A percentile compares a stretch with the other conserved stretches of the same genome.
phyloP scores from a whole-genome alignment of 1,284 basidiomycete genomes.

The Ganoderma multipileum region DNA sequence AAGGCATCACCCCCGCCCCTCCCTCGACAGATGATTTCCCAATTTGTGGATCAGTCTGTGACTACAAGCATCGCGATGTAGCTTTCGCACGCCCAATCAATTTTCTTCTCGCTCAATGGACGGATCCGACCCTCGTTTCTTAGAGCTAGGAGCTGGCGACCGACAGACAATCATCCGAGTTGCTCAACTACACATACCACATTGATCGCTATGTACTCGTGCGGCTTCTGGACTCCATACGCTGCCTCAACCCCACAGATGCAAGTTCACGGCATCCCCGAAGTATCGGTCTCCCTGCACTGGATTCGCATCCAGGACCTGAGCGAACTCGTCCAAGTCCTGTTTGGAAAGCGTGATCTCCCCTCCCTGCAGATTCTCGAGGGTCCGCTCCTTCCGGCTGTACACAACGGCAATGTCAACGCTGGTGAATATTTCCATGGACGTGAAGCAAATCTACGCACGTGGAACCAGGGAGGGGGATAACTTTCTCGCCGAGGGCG shows the following conservation, averaged over 20 bases:
- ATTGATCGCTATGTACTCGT: background rate
- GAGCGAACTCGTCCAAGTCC: slow-evolving; percentile 46
- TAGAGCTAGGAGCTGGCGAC: background rate
- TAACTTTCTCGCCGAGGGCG: slow-evolving; percentile 51
- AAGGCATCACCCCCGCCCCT: no score
- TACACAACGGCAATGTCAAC: background rate
- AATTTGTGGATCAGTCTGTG: no score
- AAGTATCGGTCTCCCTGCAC: slow-evolving; percentile 39
- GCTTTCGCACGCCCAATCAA: no score
- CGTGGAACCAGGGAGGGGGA: slow-evolving; percentile 63
- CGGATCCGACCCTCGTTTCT: no score
- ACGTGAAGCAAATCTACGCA: slow-evolving; percentile 32
- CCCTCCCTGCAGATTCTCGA: slow-evolving; percentile 53
- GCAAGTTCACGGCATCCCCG: slow-evolving; percentile 30
- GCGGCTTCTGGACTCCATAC: background rate
- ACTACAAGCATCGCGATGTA: no score
- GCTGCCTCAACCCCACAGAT: slow-evolving; percentile 33
- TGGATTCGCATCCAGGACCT: slow-evolving; percentile 32
- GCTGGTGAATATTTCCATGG: background rate
- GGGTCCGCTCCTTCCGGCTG: slow-evolving; percentile 45
- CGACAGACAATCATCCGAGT: background rate
- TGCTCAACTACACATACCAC: background rate
- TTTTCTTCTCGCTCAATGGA: no score
- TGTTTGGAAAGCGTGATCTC: slow-evolving; percentile 48
- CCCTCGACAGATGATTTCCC: no score